Evolutionary conservation across 805 yeast genomes (phyloP).

Genomic region (Phaffomyces opuntiae): DNA sequence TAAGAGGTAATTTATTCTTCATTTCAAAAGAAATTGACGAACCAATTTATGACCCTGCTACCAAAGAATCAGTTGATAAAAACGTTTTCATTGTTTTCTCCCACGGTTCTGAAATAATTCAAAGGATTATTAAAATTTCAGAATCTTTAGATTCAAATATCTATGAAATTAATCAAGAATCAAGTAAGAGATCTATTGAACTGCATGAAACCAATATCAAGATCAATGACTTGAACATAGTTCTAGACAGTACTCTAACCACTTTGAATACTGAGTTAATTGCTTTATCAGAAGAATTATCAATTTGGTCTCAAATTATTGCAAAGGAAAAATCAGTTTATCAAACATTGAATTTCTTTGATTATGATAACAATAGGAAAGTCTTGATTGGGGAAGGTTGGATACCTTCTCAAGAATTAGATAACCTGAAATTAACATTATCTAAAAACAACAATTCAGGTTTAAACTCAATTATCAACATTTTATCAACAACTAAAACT

Average conservation of each 20-base stretch:
- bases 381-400: conserved; percentile 91
- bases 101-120: conserved; percentile 73
- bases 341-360: conserved; percentile 72
- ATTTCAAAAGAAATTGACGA: conserved; percentile 68
- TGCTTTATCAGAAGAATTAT: conserved; percentile 67
- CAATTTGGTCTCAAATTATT: conserved; percentile 60
- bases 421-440: conserved; percentile 51
- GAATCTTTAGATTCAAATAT: conserved; percentile 88
- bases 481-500: conserved; percentile 56
- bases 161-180: conserved; percentile 44
- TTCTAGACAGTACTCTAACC: conserved; percentile 54
- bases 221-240: conserved; percentile 54
- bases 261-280: conserved; percentile 73
- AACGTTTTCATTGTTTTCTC: conserved; percentile 85
- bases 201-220: conserved; percentile 51
- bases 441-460: conserved; percentile 67
- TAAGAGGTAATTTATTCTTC: conserved; percentile 86
- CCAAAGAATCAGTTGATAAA: conserved; percentile 55
- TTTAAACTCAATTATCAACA: conserved; percentile 47
- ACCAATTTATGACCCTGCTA: conserved; percentile 59
- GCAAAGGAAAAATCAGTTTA: conserved; percentile 83
- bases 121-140: conserved; percentile 73
- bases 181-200: conserved; percentile 61
- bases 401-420: conserved; percentile 79
- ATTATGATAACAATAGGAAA: conserved; percentile 71